Evolutionary conservation across 352 stramenopile genomes (phyloP).

Genomic region (Poterioochromonas sp.): DNA sequence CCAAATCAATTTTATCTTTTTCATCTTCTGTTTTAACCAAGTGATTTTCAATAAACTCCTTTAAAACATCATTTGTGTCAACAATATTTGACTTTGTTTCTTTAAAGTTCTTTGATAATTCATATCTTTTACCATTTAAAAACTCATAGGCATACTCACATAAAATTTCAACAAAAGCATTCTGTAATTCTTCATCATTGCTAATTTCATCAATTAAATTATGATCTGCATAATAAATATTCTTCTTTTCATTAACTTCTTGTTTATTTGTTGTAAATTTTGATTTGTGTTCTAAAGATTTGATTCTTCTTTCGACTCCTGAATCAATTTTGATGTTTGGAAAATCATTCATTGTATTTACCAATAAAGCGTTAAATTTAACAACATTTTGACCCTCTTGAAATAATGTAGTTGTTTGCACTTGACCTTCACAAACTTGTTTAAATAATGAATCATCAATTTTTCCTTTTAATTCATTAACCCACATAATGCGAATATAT

Average conservation of each 20-base stretch:
- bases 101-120: constrained; percentile 15
- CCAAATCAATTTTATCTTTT: not conserved
- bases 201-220: not conserved
- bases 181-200: not conserved
- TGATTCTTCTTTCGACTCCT: constrained; percentile 7
- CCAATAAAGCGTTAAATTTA: not conserved
- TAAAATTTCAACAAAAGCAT: constrained; percentile 24
- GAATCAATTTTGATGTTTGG: constrained; percentile 21
- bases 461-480: not conserved
- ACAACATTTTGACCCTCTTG: not conserved
- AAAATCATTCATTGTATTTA: not conserved
- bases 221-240: not conserved
- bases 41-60: constrained; percentile 11
- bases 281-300: not conserved
- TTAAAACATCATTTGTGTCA: not conserved
- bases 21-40: not conserved
- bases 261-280: not conserved
- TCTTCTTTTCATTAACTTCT: constrained; percentile 28
- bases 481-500: not conserved
- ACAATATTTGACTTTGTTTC: not conserved
- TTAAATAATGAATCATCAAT: not conserved
- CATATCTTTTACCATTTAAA: not conserved
- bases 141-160: not conserved
- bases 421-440: constrained; percentile 5
- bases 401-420: not conserved